Percentiles rank a stretch among this genome's conserved stretches.
Evolutionary conservation across 2,329 filamentous ascomycete genomes (phyloP).

Genomic region (Fusarium palustre): DNA sequence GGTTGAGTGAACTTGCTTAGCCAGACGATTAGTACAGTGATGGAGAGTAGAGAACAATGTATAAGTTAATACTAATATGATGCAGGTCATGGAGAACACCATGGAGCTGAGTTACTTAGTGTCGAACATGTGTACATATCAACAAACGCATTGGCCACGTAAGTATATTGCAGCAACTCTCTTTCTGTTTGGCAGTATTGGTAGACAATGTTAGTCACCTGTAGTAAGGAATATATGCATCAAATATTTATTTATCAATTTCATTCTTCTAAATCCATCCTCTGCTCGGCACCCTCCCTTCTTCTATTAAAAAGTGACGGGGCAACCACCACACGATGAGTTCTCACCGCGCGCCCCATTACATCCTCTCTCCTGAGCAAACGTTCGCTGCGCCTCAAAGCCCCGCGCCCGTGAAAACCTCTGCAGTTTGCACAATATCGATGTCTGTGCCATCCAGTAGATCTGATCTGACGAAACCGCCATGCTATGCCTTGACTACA

Average conservation of each 20-base stretch:
- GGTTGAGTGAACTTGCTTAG: neutral
- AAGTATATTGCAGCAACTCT: neutral
- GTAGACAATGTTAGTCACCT: neutral
- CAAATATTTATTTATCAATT: neutral
- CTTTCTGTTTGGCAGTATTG: neutral
- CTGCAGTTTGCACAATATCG: constrained; percentile 28
- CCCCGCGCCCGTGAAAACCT: constrained; percentile 1
- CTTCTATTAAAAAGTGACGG: neutral
- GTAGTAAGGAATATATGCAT: neutral
- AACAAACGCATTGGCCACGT: neutral
- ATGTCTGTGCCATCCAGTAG: constrained; percentile 6
- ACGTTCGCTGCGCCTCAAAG: neutral
- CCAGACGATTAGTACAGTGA: neutral
- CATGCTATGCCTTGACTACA: constrained; percentile 4
- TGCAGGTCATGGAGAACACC: neutral
- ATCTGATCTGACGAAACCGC: constrained; percentile 4
- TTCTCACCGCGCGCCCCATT: neutral
- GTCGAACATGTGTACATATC: no score
- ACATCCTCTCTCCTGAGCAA: constrained; percentile 2
- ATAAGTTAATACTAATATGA: neutral
- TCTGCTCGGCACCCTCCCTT: neutral
- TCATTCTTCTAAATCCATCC: neutral
- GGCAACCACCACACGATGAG: neutral
- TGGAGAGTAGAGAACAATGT: neutral
- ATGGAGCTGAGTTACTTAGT: neutral